Conservation (phyloP, 768 basidiomycete species). For the Agrocybe praecox region DNA sequence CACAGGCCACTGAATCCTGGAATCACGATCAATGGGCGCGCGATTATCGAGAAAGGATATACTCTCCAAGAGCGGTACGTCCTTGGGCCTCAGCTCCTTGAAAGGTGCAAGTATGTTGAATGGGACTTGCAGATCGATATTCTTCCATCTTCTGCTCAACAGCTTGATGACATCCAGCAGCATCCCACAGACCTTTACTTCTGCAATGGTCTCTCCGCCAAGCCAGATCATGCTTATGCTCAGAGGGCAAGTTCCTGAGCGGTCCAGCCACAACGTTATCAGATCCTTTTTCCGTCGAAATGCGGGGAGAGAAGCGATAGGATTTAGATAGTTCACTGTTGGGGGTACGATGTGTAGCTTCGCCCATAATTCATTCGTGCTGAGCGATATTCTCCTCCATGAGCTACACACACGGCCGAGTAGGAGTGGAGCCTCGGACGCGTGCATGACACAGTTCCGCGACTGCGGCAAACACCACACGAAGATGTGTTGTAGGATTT, state of each 20-base stretch:
- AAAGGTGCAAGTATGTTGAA: constrained; percentile 29
- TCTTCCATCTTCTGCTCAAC: constrained; percentile 22
- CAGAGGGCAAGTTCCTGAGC: constrained; percentile 26
- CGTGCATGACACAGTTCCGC: constrained; percentile 30
- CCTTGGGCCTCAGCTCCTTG: constrained; percentile 18
- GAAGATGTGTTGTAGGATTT: constrained; percentile 27
- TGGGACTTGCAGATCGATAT: constrained; percentile 27
- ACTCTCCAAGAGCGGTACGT: constrained; percentile 25
- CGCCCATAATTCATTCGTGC: constrained; percentile 27
- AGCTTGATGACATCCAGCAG: constrained; percentile 25
- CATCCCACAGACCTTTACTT: constrained; percentile 19
- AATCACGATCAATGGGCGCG: constrained; percentile 19
- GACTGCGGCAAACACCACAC: constrained; percentile 24
- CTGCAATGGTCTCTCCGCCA: constrained; percentile 26
- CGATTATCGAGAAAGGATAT: constrained; percentile 28
- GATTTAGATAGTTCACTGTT: constrained; percentile 22
- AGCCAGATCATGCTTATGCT: constrained; percentile 29
- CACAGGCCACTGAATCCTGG: constrained; percentile 24
- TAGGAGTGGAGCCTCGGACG: constrained; percentile 26
- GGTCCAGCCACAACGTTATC: constrained; percentile 25
- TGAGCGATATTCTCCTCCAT: constrained; percentile 25
- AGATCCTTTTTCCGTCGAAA: constrained; percentile 25
- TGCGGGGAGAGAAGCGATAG: constrained; percentile 16
- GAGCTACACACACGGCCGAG: constrained; percentile 29
- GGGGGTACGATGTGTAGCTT: constrained; percentile 28